These are phyloP conservation scores for Verticillium longisporum DNA, from an alignment of 2,329 filamentous ascomycete genomes.

Conservation along the genomic window DNA sequence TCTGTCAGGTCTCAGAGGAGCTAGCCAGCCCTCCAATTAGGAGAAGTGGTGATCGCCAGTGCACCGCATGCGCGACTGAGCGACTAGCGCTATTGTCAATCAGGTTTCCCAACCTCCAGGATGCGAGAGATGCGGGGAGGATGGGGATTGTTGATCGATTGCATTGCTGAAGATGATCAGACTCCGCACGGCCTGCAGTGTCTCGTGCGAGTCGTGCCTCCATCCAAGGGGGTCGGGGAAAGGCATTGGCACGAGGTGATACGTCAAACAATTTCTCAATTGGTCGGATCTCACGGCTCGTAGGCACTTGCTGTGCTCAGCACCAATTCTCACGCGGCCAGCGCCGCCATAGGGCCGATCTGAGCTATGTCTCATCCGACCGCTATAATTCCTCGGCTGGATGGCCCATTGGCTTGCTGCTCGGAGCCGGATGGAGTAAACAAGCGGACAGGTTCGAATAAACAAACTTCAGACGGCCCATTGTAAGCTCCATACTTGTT, in stretches of 20 bases:
- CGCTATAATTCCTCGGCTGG: neutral
- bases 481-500: neutral
- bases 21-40: neutral
- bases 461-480: neutral
- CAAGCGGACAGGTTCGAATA: neutral
- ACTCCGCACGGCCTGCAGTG: neutral
- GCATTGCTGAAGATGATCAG: neutral
- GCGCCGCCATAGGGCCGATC: neutral
- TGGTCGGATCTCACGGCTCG: neutral
- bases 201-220: neutral
- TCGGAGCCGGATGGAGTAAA: neutral
- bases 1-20: neutral
- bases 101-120: neutral
- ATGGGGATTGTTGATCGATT: neutral
- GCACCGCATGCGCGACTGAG: neutral
- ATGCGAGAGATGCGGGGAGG: neutral
- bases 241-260: neutral
- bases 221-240: neutral
- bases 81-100: neutral
- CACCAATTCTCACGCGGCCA: neutral
- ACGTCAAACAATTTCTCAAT: neutral
- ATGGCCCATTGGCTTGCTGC: neutral
- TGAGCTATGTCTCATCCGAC: neutral
- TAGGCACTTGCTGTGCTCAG: neutral
- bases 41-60: neutral